These are phyloP conservation scores for Lachnellula arida DNA, from an alignment of 2,329 filamentous ascomycete genomes.

Conservation along the genomic window DNA sequence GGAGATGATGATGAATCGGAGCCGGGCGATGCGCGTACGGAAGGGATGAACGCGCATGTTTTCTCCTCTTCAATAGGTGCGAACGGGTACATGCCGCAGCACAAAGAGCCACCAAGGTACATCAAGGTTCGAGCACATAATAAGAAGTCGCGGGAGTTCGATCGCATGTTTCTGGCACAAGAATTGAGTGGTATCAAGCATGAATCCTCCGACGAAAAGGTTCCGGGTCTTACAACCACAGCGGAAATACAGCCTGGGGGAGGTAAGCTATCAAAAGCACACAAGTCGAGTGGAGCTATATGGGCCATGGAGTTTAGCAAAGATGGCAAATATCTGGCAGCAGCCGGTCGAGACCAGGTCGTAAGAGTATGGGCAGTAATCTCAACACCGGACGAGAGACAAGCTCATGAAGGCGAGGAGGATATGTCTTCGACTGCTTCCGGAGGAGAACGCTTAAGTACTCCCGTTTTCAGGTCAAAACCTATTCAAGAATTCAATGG, in stretches of 20 bases:
- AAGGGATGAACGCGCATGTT: constrained; percentile 77
- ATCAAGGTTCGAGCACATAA: constrained; percentile 79
- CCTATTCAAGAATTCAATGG: constrained; percentile 76
- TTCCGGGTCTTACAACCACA: constrained; percentile 19
- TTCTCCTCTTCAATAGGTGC: constrained; percentile 70
- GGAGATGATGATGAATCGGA: constrained; percentile 63
- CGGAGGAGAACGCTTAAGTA: constrained; percentile 65
- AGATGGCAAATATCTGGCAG: constrained; percentile 85
- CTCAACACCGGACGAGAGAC: constrained; percentile 73
- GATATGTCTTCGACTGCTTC: constrained; percentile 41
- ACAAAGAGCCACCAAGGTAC: constrained; percentile 86
- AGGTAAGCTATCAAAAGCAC: constrained; percentile 21
- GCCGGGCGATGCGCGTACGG: constrained; percentile 60
- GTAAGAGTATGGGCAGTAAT: constrained; percentile 89
- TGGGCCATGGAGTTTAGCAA: constrained; percentile 93
- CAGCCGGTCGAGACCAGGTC: constrained; percentile 83
- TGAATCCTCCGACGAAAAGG: constrained; percentile 28
- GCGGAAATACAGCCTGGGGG: constrained; percentile 27
- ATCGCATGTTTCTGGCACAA: constrained; percentile 86
- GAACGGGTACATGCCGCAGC: constrained; percentile 73
- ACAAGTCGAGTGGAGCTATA: constrained; percentile 56
- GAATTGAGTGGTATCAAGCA: constrained; percentile 65
- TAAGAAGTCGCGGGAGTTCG: constrained; percentile 78
- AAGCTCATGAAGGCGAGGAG: constrained; percentile 67
- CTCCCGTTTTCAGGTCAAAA: constrained; percentile 81